phyloP scores from a whole-genome alignment of 805 yeast genomes.

The Candida saitoana region DNA sequence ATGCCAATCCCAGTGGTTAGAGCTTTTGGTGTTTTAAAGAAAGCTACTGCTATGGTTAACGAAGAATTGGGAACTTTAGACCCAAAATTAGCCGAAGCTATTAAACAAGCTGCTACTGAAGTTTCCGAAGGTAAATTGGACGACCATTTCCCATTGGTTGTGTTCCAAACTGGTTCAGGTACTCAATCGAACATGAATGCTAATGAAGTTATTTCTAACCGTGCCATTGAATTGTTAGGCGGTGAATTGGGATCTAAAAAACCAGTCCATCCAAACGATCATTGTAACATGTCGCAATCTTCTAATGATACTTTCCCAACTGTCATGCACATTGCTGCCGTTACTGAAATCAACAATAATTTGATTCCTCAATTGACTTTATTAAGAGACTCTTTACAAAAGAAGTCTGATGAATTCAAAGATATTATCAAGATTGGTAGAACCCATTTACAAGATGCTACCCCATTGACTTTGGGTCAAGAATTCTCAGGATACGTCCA shows the following conservation, averaged over 20 bases:
- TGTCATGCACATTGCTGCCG: conserved; percentile 99
- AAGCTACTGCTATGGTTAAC: conserved; percentile 92
- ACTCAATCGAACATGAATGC: conserved; percentile 99
- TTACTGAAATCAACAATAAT: conserved; percentile 70
- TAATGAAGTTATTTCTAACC: conserved; percentile 96
- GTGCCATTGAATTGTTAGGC: conserved; percentile 95
- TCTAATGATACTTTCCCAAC: conserved; percentile 99
- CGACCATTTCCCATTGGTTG: conserved; percentile 96
- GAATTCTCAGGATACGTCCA: conserved; percentile 96
- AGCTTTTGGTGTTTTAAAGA: conserved; percentile 92
- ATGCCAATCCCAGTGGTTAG: conserved; percentile 88
- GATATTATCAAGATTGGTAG: conserved; percentile 97
- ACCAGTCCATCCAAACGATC: conserved; percentile 98
- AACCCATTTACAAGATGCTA: conserved; percentile 98
- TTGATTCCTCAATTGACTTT: conserved; percentile 77
- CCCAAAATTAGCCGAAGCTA: conserved; percentile 77
- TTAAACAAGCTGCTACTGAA: conserved; percentile 92
- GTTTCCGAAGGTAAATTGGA: conserved; percentile 87
- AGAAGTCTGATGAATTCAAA: conserved; percentile 76
- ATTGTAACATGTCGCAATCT: conserved; percentile 97
- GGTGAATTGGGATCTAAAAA: conserved; percentile 87
- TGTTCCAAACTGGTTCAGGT: conserved; percentile 98
- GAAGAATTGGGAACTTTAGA: conserved; percentile 74
- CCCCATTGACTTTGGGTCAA: conserved; percentile 96
- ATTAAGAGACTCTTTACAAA: conserved; percentile 73